Evolutionary conservation across 2,329 filamentous ascomycete species (phyloP).

Genomic region (Colletotrichum ledebouriae): DNA sequence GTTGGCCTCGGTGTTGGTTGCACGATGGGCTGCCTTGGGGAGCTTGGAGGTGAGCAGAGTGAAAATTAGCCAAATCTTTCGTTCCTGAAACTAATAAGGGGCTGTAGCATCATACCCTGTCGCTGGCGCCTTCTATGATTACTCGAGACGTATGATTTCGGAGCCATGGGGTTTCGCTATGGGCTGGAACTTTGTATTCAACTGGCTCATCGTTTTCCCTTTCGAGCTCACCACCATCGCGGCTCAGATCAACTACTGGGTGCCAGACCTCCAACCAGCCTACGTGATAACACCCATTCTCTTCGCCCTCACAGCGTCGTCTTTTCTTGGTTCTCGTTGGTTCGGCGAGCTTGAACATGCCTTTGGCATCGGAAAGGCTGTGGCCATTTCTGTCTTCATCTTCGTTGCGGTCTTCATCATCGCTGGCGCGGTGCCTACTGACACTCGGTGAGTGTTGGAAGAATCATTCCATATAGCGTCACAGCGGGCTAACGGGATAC

Average conservation of each 20-base stretch:
- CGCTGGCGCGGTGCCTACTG: slow-evolving; percentile 61
- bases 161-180: slow-evolving; percentile 56
- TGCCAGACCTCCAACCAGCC: slow-evolving; percentile 43
- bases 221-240: slow-evolving; percentile 55
- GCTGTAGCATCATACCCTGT: slow-evolving; percentile 50
- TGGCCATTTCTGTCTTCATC: slow-evolving; percentile 68
- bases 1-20: slow-evolving; percentile 51
- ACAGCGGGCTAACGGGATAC: neutral
- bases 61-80: too few species aligned
- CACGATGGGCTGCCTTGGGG: slow-evolving; percentile 49
- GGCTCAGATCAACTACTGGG: slow-evolving; percentile 50
- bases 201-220: slow-evolving; percentile 53
- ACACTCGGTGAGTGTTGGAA: slow-evolving; percentile 48
- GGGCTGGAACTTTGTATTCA: slow-evolving; percentile 56
- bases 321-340: slow-evolving; percentile 61
- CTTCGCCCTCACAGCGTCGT: slow-evolving; percentile 55
- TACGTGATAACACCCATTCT: slow-evolving; percentile 56
- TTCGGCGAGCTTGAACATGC: slow-evolving; percentile 65
- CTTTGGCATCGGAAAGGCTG: slow-evolving; percentile 65
- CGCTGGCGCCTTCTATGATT: slow-evolving; percentile 56
- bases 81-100: slow-evolving; percentile 1
- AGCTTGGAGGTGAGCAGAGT: slow-evolving; percentile 46
- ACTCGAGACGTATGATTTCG: slow-evolving; percentile 54
- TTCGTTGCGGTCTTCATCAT: slow-evolving; percentile 67
- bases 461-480: slow-evolving; percentile 52